Evolutionary conservation across 495 filamentous ascomycete genomes (phyloP).

Genomic region (Neohortaea acidophila): DNA sequence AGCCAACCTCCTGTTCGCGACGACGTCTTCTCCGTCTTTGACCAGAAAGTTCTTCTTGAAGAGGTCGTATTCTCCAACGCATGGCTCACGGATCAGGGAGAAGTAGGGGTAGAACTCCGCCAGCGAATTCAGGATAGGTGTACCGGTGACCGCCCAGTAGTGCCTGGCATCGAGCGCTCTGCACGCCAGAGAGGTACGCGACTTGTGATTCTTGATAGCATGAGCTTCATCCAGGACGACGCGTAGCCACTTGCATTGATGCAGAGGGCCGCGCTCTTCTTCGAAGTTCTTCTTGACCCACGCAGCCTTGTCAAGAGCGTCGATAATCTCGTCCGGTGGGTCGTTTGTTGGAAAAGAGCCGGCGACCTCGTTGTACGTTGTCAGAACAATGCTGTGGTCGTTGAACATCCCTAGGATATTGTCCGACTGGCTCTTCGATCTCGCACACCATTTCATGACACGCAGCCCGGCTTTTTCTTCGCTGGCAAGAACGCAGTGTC

Average conservation of each 20-base stretch:
- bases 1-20: conserved; percentile 27
- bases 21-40: too few species aligned
- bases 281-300: conserved; percentile 22
- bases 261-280: conserved; percentile 30
- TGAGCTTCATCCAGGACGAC: conserved; percentile 50
- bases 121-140: conserved; percentile 18
- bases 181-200: conserved; percentile 37
- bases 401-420: conserved; percentile 14
- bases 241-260: conserved; percentile 36
- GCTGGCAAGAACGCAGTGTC: conserved; percentile 18
- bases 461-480: conserved; percentile 6
- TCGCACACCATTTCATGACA: conserved; percentile 13
- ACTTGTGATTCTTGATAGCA: conserved; percentile 43
- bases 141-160: conserved; percentile 44
- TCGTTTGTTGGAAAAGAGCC: too few species aligned
- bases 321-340: too few species aligned
- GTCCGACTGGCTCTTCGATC: conserved; percentile 7
- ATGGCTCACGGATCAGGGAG: conserved; percentile 39
- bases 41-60: conserved; percentile 39
- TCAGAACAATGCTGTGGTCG: conserved; percentile 24
- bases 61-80: conserved; percentile 26
- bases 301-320: too few species aligned
- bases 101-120: conserved; percentile 47
- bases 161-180: conserved; percentile 35
- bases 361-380: conserved; percentile 41